A percentile compares a stretch with the other conserved stretches of the same genome.
Evolutionary conservation across 2,329 filamentous ascomycete genomes (phyloP).

Genomic region (Aureobasidium sp.): DNA sequence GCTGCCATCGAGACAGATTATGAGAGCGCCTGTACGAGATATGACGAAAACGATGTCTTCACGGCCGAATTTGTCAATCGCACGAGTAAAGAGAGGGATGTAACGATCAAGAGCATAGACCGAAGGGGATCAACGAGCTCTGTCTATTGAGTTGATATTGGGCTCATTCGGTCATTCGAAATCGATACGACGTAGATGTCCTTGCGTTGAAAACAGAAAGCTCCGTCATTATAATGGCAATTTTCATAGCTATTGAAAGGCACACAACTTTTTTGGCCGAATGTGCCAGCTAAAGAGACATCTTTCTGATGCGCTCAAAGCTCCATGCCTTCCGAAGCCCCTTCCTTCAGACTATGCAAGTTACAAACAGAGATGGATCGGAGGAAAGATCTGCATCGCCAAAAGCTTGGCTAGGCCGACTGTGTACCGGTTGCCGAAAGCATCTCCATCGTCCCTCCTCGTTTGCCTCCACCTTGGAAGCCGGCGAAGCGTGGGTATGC

Average conservation of each 20-base stretch:
- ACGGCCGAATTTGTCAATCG: constrained; percentile 8
- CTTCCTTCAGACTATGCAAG: no score
- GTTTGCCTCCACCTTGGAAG: not conserved
- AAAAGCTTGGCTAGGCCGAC: constrained; percentile 1
- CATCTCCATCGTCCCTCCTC: not conserved
- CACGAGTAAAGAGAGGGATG: constrained; percentile 9
- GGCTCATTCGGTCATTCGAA: not conserved
- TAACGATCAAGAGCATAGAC: constrained; percentile 3
- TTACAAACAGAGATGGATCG: no score
- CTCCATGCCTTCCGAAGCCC: no score
- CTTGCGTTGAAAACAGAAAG: no score
- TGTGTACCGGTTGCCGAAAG: constrained; percentile 6
- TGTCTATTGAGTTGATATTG: not conserved
- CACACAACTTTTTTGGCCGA: no score
- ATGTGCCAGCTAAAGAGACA: no score
- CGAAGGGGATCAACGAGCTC: not conserved
- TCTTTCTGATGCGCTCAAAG: no score
- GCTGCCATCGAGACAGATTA: constrained; percentile 5
- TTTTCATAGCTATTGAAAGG: no score
- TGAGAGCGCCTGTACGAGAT: constrained; percentile 5
- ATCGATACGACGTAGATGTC: no score
- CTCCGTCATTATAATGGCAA: no score
- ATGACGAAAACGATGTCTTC: constrained; percentile 13
- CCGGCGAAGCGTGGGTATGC: not conserved
- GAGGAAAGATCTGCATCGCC: not conserved